phyloP scores from a whole-genome alignment of 148 eudicot genomes.

The Pharnaceum exiguum region DNA sequence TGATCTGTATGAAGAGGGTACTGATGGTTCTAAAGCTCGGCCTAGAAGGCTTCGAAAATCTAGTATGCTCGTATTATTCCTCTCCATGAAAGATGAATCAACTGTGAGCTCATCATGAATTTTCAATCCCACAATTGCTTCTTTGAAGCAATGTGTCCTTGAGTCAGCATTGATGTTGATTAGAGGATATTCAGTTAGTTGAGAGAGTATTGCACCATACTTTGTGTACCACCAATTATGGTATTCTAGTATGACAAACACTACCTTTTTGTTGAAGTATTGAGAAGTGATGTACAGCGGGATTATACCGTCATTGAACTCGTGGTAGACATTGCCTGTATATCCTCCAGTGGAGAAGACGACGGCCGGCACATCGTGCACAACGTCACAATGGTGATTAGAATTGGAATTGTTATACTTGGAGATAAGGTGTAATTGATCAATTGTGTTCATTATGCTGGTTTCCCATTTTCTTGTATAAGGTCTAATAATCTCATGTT shows the following conservation, averaged over 20 bases:
- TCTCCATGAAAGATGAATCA: constrained; percentile 49
- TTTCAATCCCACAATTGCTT: constrained; percentile 68
- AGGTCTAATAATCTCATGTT: constrained; percentile 60
- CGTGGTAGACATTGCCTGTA: constrained; percentile 88
- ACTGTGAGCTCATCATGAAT: constrained; percentile 76
- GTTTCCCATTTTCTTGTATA: constrained; percentile 92
- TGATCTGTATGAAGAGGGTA: constrained; percentile 10
- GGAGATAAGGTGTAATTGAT: constrained; percentile 49
- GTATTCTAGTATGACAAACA: constrained; percentile 76
- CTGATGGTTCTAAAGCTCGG: constrained; percentile 42
- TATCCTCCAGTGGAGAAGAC: constrained; percentile 94
- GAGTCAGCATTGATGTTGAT: constrained; percentile 50
- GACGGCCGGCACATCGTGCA: constrained; percentile 75
- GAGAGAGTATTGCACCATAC: constrained; percentile 49
- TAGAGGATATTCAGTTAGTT: constrained; percentile 59
- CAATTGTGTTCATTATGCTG: constrained; percentile 54
- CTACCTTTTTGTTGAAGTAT: constrained; percentile 55
- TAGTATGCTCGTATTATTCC: constrained; percentile 30
- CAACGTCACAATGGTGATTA: constrained; percentile 49
- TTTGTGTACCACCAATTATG: constrained; percentile 87
- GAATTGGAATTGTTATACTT: constrained; percentile 19
- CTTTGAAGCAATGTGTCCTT: constrained; percentile 69
- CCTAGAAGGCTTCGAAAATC: constrained; percentile 60
- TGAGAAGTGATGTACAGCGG: constrained; percentile 86
- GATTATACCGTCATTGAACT: constrained; percentile 80